Evolutionary conservation across 73 alveolate species (phyloP), one percentile per base, ranked within the genome.

Genomic region (Paramecium primaurelia): DNA sequence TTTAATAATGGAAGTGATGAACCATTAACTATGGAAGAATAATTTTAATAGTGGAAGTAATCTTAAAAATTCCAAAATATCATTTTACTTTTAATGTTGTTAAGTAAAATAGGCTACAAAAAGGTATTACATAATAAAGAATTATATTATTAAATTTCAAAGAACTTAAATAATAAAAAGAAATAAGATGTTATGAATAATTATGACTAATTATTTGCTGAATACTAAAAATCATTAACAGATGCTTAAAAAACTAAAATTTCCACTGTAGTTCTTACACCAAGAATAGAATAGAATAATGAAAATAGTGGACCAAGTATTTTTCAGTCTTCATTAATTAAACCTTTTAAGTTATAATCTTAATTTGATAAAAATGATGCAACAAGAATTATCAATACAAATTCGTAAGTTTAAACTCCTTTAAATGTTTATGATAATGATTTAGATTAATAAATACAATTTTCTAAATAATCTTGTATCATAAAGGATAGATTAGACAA

Each of bases 11-110:
- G 75, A 10, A 12, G 71, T 14, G 77, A 69, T 6, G 92, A 89
- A 8, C 94, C 94, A 12, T 32, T 71, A 26, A 71, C 91, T 6
- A 89, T 89, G 94, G 71, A 68, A 18, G 94, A 89, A 36, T 18
- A 58, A 85, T 64, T 89, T 20, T 32, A 28, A 80, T 8, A 30
- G 32, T 80, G 71, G 71, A 32, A 80, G 2, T 16, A 26, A 32
- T 38, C 71, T 26, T 8, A 44, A 26, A 44, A 80, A 18, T 80
- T 80, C 20, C 36, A 34, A 26, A 25, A 40, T 25, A 45, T 45
- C 26, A 40, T 80, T 1, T 38, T 8, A 3, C 42, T 36, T 18
- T 80, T 80, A 47, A 26, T 80, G 51, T 18, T 80, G 44, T 26
- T 80, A 16, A 25, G 6, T 2, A 80, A 80, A 20, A 11, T 80